These are phyloP conservation scores for Pythium volutum DNA, from an alignment of 352 stramenopile species.

Conservation along the genomic window DNA sequence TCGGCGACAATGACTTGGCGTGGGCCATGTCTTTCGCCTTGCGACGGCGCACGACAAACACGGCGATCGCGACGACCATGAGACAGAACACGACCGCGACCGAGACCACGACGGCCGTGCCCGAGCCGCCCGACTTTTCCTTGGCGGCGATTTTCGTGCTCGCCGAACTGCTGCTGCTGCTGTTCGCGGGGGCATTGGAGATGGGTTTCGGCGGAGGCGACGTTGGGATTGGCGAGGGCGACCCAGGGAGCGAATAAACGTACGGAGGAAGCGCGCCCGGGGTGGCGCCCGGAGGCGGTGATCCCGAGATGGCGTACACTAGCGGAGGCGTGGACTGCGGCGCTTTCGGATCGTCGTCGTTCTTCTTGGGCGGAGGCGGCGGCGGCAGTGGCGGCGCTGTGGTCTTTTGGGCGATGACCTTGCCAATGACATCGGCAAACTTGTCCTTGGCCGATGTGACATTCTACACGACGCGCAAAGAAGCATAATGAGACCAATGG, in stretches of 20 bases:
- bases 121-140: not conserved
- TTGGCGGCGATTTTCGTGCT: not conserved
- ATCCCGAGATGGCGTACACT: not conserved
- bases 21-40: conserved; percentile 29
- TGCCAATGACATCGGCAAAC: conserved; percentile 7
- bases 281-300: not conserved
- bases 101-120: not conserved
- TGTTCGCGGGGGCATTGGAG: not conserved
- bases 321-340: not conserved
- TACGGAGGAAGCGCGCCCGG: not conserved
- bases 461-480: conserved; percentile 4
- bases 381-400: not conserved
- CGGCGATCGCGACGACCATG: conserved; percentile 17
- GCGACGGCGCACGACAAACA: conserved; percentile 14
- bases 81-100: conserved; percentile 22
- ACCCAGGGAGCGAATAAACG: not conserved
- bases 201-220: not conserved
- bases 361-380: not conserved
- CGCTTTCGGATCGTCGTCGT: not conserved
- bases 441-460: conserved; percentile 1
- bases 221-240: too few relatives aligned
- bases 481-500: not conserved
- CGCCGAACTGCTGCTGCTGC: not conserved
- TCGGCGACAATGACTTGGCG: conserved; percentile 26
- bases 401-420: conserved; percentile 1